Base-by-base conservation (phyloP, 495 filamentous ascomycete genomes). In the Hypoxylon cercidicola region DNA sequence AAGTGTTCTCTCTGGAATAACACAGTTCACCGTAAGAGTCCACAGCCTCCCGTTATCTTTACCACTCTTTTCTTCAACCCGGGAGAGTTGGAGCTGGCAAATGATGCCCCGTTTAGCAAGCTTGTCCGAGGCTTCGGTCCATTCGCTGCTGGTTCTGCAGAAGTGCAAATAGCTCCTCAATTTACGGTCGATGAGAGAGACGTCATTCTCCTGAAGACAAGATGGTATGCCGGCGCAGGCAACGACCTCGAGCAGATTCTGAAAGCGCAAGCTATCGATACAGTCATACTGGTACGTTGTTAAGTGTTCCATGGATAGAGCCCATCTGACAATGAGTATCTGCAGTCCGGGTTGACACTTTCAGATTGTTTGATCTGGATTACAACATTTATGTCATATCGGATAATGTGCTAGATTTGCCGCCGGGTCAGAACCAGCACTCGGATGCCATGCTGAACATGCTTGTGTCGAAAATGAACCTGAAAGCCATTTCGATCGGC, bases 211-310 rank as follows among this genome's bases (percentile, higher is more conserved):
- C 64, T 69, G 46, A 82, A 82, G 68, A 78, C 72, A 20, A 65
- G 79, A 56, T 81, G 75, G 69, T 78, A 76, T 53, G 80, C 76
- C 11, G 76, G 76, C 0, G 65, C 71, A 4, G 79, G 77, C 0
- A 81, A 78, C 55, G 52, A 30, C 4, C 55, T 81, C 7, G 78
- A 81, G 71, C 71, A 78, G 49, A 80, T 82, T n/a, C 49, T 82
- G 66, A 69, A 63, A 45, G 70, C 74, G 13, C 73, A 74, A 39
- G 45, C 61, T 32, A 78, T 82, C 28, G 74, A 80, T 45, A 80
- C 79, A 2, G 77, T 81, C 12, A 62, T 82, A 47, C 61, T 78
- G 56, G 75, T 79, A 64, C n/a, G 74, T 69, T 37, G n/a, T 18
- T 15, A 15, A 13, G 12, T 13, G 8, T 15, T 12, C 23, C 10